Base-by-base conservation (phyloP, 2,329 filamentous ascomycete species). In the Fusarium nanum region DNA sequence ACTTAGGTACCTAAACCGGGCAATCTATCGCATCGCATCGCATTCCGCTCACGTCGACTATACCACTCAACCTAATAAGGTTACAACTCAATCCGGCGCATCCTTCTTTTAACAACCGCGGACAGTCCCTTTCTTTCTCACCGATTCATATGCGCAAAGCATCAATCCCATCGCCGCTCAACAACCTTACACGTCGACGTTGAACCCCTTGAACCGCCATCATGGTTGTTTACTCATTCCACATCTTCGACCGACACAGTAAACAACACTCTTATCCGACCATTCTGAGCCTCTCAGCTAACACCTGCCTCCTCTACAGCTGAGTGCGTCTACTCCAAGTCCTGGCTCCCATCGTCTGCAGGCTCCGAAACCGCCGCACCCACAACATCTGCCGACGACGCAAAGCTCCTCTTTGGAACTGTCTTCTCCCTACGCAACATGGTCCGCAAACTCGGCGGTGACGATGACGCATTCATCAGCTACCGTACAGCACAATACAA, bases 171-270 rank as follows among this genome's bases (percentile, higher is more conserved):
- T 27, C 27, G 18, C 32, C 14, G 13, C 40, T 27, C 23, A 27
- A 11, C 48, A 27, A 52, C 34, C 23, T 48, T 58, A 25, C 27
- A 49, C 52, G 28, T 58, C 28, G 23, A 48, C 49, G n/a, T 27
- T 13, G n/a, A 60, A 44, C 25, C 54, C 65, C 52, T 62, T 60
- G 48, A 45, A 55, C 45, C 64, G 44, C 73, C 80, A 84, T 75
- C 78, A 98, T 99, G 96, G 91, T 92, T 66, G 92, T 98, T 81
- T 98, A 97, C 83, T 94, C 94, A 64, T 97, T 99, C 83, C 97
- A 97, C 86, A 98, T 99, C 79, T 99, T 99, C 80, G 96, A 99
- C 83, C 92, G 96, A 72, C 96, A 99, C 83, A 97, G 96, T 98
- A 87, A 78, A 88, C 77, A 78, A 88, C 77, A 25, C 45, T 20